Conservation (phyloP, 1,284 basidiomycete genomes). For the Coniferiporia weirii region DNA sequence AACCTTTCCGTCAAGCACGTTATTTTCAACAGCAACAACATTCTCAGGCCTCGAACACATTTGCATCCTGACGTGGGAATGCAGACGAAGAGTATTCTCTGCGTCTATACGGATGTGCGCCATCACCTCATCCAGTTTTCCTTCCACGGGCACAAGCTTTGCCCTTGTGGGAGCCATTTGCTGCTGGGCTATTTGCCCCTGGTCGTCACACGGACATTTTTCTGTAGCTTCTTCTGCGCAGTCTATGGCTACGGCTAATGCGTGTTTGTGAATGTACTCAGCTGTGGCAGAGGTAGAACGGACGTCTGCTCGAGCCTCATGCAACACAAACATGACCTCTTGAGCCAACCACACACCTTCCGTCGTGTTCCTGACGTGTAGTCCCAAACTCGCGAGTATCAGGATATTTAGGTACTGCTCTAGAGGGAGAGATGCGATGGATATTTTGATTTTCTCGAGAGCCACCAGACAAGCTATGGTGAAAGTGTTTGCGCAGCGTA, state of each 20-base stretch:
- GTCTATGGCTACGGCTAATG: slow-evolving; percentile 51
- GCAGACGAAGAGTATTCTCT: slow-evolving; percentile 42
- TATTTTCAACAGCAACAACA: slow-evolving; percentile 37
- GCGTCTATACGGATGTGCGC: slow-evolving; percentile 53
- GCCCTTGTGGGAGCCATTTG: slow-evolving; percentile 39
- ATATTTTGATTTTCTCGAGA: slow-evolving; percentile 45
- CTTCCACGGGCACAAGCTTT: slow-evolving; percentile 30
- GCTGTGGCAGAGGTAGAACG: slow-evolving; percentile 25
- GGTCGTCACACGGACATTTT: slow-evolving; percentile 57
- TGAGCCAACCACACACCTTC: slow-evolving; percentile 35
- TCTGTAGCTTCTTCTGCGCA: slow-evolving; percentile 60
- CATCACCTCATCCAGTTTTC: slow-evolving; percentile 34
- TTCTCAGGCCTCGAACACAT: slow-evolving; percentile 51
- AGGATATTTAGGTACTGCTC: slow-evolving; percentile 46
- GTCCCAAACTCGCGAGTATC: slow-evolving; percentile 42
- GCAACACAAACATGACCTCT: slow-evolving; percentile 52
- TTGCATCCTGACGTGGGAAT: slow-evolving; percentile 58
- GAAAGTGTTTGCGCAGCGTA: slow-evolving; percentile 48
- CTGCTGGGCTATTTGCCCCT: slow-evolving; percentile 31
- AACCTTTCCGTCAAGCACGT: slow-evolving; percentile 25
- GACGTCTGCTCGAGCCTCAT: slow-evolving; percentile 38
- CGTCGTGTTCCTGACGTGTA: slow-evolving; percentile 38
- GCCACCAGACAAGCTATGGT: slow-evolving; percentile 51
- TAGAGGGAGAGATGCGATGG: slow-evolving; percentile 37
- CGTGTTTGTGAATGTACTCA: slow-evolving; percentile 47